Percentiles rank a stretch among this genome's conserved stretches.
Evolutionary conservation across 805 yeast genomes (phyloP).

Genomic region (Grigorovia transvaalensis): DNA sequence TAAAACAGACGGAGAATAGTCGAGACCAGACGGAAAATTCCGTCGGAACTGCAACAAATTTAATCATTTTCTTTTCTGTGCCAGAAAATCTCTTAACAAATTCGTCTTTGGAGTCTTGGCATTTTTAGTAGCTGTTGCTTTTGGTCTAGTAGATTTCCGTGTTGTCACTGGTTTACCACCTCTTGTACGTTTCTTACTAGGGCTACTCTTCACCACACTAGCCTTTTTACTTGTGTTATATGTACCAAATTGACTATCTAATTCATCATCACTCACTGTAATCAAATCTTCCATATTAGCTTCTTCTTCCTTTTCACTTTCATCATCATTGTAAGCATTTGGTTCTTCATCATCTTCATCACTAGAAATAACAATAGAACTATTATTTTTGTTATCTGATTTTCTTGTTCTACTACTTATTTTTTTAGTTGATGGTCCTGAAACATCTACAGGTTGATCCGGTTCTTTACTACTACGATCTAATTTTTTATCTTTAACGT

Average conservation of each 20-base stretch:
- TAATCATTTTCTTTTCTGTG: slow-evolving; percentile 17
- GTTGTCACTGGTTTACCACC: too few relatives aligned
- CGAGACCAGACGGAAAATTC: neutral
- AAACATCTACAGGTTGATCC: neutral
- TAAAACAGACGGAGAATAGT: too few relatives aligned
- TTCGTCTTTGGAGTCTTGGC: slow-evolving; percentile 26
- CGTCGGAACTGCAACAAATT: neutral
- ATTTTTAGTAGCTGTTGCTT: slow-evolving; percentile 5
- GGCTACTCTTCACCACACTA: too few relatives aligned
- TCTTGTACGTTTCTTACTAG: too few relatives aligned
- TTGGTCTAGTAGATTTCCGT: neutral
- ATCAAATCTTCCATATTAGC: slow-evolving; percentile 8
- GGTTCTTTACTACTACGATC: neutral
- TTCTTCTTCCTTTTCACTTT: slow-evolving; percentile 3
- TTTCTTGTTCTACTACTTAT: too few relatives aligned
- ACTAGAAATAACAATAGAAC: slow-evolving; percentile 1
- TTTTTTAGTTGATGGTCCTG: too few relatives aligned
- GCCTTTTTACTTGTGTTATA: too few relatives aligned
- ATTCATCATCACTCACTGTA: slow-evolving; percentile 8
- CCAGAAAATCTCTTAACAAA: slow-evolving; percentile 19
- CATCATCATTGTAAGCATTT: slow-evolving; percentile 4
- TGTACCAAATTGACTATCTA: too few relatives aligned
- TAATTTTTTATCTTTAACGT: too few relatives aligned
- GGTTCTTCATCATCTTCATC: slow-evolving; percentile 2
- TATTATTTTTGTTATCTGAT: neutral